phyloP scores from a whole-genome alignment of 208 protist genomes.

The Acanthamoeba castellanii region DNA sequence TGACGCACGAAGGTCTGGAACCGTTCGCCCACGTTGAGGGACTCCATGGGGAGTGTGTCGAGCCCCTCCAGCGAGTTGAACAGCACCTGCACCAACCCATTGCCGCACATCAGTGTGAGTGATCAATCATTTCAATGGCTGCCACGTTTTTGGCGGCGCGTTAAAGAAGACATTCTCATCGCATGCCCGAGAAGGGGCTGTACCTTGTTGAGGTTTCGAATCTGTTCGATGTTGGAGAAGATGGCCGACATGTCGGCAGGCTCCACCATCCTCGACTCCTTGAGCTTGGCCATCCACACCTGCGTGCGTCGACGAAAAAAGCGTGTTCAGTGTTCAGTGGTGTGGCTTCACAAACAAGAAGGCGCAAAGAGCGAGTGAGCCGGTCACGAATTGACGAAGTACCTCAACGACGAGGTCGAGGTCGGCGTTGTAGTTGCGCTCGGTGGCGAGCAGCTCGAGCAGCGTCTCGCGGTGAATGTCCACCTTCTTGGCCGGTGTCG shows the following conservation, averaged over 20 bases:
- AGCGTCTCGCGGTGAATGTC: constrained; percentile 2
- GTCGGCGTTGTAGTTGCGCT: constrained; percentile 32
- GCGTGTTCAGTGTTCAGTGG: background rate
- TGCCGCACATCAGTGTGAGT: no score
- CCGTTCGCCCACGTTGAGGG: constrained; percentile 5
- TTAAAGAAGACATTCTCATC: background rate
- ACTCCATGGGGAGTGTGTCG: background rate
- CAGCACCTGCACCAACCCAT: background rate
- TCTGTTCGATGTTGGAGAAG: constrained; percentile 56
- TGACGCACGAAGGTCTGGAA: background rate
- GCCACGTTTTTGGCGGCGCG: background rate
- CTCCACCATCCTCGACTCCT: constrained; percentile 30
- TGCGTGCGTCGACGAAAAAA: constrained; percentile 5
- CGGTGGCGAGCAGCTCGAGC: constrained; percentile 42
- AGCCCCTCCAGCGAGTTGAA: constrained; percentile 8
- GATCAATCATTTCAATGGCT: no score
- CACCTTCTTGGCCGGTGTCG: background rate
- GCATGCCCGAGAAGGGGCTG: background rate
- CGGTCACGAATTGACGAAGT: no score
- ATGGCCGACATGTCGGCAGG: constrained; percentile 22
- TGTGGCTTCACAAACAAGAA: no score
- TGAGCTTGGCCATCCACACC: constrained; percentile 47
- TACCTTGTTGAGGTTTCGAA: constrained; percentile 25
- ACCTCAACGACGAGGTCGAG: constrained; percentile 61
- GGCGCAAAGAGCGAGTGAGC: no score